Evolutionary conservation across 2,329 filamentous ascomycete species (phyloP).

Genomic region (Anisogramma anomala): DNA sequence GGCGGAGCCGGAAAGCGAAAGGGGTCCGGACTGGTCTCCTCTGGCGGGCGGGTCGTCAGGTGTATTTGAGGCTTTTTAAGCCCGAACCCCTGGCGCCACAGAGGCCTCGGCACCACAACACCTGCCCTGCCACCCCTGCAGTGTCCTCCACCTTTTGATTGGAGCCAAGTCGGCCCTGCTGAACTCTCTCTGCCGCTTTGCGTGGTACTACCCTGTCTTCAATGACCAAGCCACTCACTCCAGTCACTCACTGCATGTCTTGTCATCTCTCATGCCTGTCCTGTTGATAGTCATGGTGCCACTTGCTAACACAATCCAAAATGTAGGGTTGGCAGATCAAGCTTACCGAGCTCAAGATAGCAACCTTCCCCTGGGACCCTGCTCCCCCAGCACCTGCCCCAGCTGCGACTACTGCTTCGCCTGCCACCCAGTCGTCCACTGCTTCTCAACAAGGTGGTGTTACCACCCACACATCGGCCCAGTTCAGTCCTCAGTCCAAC

Average conservation of each 20-base stretch:
- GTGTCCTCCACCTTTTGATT: constrained; percentile 18
- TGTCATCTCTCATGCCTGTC: no score
- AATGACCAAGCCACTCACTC: no score
- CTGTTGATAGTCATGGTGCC: no score
- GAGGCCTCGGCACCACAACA: constrained; percentile 16
- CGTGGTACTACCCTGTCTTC: no score
- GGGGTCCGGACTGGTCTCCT: constrained; percentile 19
- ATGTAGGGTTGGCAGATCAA: constrained; percentile 89
- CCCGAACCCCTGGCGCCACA: no score
- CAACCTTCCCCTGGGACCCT: constrained; percentile 91
- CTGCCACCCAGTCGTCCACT: constrained; percentile 15
- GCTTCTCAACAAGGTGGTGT: constrained; percentile 17
- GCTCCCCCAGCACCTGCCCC: constrained; percentile 45
- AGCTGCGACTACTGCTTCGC: constrained; percentile 22
- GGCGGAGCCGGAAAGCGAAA: constrained; percentile 24
- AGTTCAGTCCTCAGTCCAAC: constrained; percentile 24
- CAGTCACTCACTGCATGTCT: no score
- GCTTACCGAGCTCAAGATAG: constrained; percentile 72
- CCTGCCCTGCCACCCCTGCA: constrained; percentile 15
- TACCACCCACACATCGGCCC: constrained; percentile 24
- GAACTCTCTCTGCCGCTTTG: no score
- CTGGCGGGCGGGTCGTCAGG: constrained; percentile 33
- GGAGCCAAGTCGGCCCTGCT: constrained; percentile 13
- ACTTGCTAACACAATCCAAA: constrained; percentile 10
- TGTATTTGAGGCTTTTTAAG: constrained; percentile 48